Evolutionary conservation across 78 protist genomes (phyloP).

Genomic region (Trichosphaerium sp.): DNA sequence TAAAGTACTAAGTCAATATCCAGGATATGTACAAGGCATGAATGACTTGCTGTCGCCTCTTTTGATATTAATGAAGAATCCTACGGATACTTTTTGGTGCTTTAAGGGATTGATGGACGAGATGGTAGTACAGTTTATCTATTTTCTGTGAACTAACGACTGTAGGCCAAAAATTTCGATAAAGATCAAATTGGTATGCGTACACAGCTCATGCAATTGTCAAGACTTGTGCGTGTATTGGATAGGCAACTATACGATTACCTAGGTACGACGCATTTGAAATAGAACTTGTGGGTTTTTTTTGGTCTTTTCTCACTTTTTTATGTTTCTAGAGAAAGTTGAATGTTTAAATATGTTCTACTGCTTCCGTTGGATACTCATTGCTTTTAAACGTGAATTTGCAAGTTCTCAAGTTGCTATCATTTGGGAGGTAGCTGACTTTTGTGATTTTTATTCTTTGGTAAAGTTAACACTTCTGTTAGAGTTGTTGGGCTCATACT

Average conservation of each 20-base stretch:
- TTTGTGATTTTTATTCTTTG: not conserved
- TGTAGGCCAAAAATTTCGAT: conserved; percentile 30
- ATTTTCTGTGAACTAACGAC: not conserved
- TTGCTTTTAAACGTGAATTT: conserved; percentile 50
- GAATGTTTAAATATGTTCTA: conserved; percentile 46
- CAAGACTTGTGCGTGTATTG: conserved; percentile 28
- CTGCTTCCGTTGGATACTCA: conserved; percentile 40
- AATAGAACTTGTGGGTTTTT: not conserved
- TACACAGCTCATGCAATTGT: conserved; percentile 21
- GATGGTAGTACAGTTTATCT: not conserved
- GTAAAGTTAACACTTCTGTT: not conserved
- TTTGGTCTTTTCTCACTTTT: not conserved
- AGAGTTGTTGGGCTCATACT: too few species aligned
- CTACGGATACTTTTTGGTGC: conserved; percentile 46
- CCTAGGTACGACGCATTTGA: conserved; percentile 8
- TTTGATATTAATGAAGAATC: conserved; percentile 17
- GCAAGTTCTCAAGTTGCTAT: conserved; percentile 12
- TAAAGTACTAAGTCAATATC: not conserved
- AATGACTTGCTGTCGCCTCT: conserved; percentile 43
- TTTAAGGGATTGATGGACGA: conserved; percentile 36
- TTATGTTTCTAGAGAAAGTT: not conserved
- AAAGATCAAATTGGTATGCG: conserved; percentile 55
- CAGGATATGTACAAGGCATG: conserved; percentile 62
- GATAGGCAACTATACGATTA: conserved; percentile 28
- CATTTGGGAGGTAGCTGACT: conserved; percentile 35